Evolutionary conservation across 129 eudicot species (phyloP).

Genomic region (Flaveria bidentis): DNA sequence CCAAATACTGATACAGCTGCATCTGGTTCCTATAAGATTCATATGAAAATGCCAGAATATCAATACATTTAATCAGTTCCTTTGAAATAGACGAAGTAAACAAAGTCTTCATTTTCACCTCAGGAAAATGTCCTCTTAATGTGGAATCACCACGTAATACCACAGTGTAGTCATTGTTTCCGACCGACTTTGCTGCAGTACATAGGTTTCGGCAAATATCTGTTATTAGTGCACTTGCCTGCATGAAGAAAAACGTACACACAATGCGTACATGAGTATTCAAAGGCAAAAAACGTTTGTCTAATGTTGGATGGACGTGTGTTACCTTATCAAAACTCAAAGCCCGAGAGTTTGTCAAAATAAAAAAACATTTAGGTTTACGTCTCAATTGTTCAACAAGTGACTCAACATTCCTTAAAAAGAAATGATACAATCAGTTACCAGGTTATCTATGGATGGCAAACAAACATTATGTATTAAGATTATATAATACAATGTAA

Average conservation of each 20-base stretch:
- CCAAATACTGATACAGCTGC: slow-evolving; percentile 94
- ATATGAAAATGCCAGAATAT: slow-evolving; percentile 20
- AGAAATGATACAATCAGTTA: slow-evolving; percentile 20
- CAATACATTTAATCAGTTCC: slow-evolving; percentile 7
- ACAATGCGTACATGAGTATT: neutral
- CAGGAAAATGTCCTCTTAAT: slow-evolving; percentile 97
- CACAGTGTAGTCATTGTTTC: slow-evolving; percentile 71
- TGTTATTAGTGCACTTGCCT: slow-evolving; percentile 75
- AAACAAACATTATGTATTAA: slow-evolving; percentile 1
- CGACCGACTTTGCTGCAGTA: slow-evolving; percentile 66
- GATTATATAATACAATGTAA: neutral
- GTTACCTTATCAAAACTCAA: slow-evolving; percentile 78
- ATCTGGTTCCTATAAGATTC: slow-evolving; percentile 74
- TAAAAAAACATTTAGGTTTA: slow-evolving; percentile 91
- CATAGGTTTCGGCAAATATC: slow-evolving; percentile 74
- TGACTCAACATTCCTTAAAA: slow-evolving; percentile 75
- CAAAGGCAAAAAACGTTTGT: slow-evolving; percentile 5
- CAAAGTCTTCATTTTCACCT: slow-evolving; percentile 50
- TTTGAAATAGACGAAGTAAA: slow-evolving; percentile 9
- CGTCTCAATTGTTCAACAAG: slow-evolving; percentile 71
- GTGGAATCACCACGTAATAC: slow-evolving; percentile 99
- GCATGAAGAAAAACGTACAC: slow-evolving; percentile 33
- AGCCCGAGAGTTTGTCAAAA: slow-evolving; percentile 90
- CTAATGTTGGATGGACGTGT: slow-evolving; percentile 15
- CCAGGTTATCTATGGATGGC: slow-evolving; percentile 10